Conservation (phyloP, 805 yeast species). For the Ogataea ramenticola region DNA sequence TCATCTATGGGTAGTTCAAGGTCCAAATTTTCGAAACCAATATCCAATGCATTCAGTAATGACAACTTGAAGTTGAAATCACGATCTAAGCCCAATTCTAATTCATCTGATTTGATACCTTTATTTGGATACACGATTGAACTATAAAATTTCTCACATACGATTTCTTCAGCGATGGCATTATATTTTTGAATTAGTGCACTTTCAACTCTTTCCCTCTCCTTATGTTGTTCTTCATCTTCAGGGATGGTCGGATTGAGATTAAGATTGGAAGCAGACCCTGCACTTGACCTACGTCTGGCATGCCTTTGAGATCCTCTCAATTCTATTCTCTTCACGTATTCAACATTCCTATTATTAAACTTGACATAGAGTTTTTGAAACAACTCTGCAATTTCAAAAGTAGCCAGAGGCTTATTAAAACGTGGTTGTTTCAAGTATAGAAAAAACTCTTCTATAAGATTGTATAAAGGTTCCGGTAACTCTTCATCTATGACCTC, state of each 20-base stretch:
- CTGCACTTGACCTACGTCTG: background rate
- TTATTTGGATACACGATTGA: conserved; percentile 27
- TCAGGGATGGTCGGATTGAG: conserved; percentile 1
- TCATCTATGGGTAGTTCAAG: conserved; percentile 21
- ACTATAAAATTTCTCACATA: conserved; percentile 26
- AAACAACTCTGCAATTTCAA: conserved; percentile 27
- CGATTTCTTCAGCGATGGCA: conserved; percentile 22
- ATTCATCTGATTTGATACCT: conserved; percentile 21
- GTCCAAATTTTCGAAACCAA: conserved; percentile 21
- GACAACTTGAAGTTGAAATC: conserved; percentile 21
- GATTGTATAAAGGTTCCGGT: conserved; percentile 18
- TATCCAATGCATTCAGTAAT: conserved; percentile 16
- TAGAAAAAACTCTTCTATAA: conserved; percentile 21
- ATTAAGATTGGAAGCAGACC: background rate
- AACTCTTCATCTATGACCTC: conserved; percentile 12
- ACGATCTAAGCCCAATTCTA: conserved; percentile 18
- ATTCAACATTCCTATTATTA: conserved; percentile 11
- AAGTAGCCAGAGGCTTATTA: conserved; percentile 26
- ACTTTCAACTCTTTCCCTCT: conserved; percentile 7
- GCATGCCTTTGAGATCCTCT: background rate
- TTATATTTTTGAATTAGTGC: conserved; percentile 18
- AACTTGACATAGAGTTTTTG: conserved; percentile 26
- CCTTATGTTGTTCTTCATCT: conserved; percentile 4
- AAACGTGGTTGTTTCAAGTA: conserved; percentile 29
- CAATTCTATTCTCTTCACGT: conserved; percentile 12